Evolutionary conservation across 129 eudicot species (phyloP).

Genomic region (Scalesia atractyloides): DNA sequence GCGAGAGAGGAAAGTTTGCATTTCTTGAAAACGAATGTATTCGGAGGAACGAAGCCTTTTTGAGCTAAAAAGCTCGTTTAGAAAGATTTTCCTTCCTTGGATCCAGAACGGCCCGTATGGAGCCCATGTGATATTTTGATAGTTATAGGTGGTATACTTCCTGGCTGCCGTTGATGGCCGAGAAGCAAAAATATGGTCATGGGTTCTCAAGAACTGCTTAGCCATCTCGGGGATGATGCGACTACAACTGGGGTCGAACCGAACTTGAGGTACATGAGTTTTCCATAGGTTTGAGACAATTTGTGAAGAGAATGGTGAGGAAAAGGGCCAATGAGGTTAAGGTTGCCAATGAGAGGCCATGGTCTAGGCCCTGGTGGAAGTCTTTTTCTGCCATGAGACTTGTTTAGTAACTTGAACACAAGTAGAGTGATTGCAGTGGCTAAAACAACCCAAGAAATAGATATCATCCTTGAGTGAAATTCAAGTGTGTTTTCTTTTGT

Average conservation of each 20-base stretch:
- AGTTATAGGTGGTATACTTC: constrained; percentile 41
- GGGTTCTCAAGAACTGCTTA: constrained; percentile 36
- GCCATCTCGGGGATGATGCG: constrained; percentile 61
- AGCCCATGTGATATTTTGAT: constrained; percentile 42
- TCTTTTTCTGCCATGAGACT: neutral
- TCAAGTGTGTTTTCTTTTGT: no score
- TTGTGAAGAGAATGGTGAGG: constrained; percentile 55
- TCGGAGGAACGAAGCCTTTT: constrained; percentile 31
- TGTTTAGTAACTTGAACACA: constrained; percentile 16
- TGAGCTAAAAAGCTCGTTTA: constrained; percentile 41
- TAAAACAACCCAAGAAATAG: constrained; percentile 25
- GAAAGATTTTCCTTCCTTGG: constrained; percentile 43
- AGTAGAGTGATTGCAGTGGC: constrained; percentile 25
- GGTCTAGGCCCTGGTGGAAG: constrained; percentile 56
- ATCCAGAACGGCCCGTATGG: constrained; percentile 55
- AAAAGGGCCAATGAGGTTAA: constrained; percentile 44
- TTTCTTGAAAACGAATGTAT: constrained; percentile 41
- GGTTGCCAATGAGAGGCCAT: constrained; percentile 62
- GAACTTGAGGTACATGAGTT: constrained; percentile 46
- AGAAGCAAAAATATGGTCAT: constrained; percentile 50
- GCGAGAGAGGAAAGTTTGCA: constrained; percentile 17
- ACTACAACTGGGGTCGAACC: constrained; percentile 42
- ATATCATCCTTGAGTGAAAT: constrained; percentile 21
- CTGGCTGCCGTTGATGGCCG: constrained; percentile 52
- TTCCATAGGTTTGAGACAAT: constrained; percentile 48